Base-by-base conservation (phyloP, 345 rosid genomes). In the Arabis alpina region DNA sequence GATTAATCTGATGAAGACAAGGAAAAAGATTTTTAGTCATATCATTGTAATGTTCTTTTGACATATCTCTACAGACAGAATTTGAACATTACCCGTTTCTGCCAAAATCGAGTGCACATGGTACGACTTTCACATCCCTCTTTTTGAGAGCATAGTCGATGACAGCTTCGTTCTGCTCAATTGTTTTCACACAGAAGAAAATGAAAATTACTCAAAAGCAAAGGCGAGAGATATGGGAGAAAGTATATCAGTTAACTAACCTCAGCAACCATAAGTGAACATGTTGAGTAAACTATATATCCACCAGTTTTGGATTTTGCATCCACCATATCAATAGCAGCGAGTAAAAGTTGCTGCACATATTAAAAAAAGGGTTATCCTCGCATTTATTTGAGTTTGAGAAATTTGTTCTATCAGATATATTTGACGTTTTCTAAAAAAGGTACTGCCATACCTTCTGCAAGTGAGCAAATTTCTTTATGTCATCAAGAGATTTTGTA, bases 251-350 rank as follows among this genome's bases (percentile, higher is more conserved):
- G 42, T 44, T 58, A 72, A 71, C 87, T 45, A 72, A 92, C 98
- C 98, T 92, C 96, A 14, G 84, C 81, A 72, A 87, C 79, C 96
- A 87, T 87, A 68, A 92, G 82, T 39, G 98, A 92, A 80, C 96
- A 92, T 6, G 98, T 92, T 34, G 98, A 92, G 77, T 92, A 92
- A 55, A 92, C 92, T 62, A 92, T 65, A 61, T 86, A 92, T 69
- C 96, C 96, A 5, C 98, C 98, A 8, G 98, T 79, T 65, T 86
- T 86, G 23, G 96, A 92, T 60, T 82, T 86, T 15, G 94, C 89
- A 71, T 92, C 92, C 48, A 87, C 96, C 98, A 92, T 85, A 70
- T 92, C 98, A 50, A 92, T 86, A 16, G 97, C 96, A 58, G 87
- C 90, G 37, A 91, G 97, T 50, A 91, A 69, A 73, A 91, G 79